These are phyloP conservation scores for Mortierella sp. DNA, from an alignment of 371 early-diverging fungal species.

Conservation along the genomic window DNA sequence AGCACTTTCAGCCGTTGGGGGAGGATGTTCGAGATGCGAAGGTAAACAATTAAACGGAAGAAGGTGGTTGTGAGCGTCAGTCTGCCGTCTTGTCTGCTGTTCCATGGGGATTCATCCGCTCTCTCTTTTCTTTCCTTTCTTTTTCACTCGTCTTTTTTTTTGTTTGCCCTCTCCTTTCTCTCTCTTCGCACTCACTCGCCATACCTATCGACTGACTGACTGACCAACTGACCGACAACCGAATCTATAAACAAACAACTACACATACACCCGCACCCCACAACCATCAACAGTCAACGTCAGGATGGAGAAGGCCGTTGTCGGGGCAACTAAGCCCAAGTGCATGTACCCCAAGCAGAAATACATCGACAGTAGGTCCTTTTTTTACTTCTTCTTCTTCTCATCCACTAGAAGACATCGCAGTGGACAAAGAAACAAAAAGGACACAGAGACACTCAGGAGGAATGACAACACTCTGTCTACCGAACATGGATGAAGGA, in stretches of 20 bases:
- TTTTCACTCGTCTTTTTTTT: not conserved
- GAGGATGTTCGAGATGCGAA: not conserved
- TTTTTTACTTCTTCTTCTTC: constrained; percentile 49
- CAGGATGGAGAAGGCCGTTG: constrained; percentile 81
- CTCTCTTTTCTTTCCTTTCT: not conserved
- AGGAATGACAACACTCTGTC: not conserved
- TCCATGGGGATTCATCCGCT: constrained; percentile 1
- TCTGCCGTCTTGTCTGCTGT: not conserved
- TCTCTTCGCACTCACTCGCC: not conserved
- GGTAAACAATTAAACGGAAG: not conserved
- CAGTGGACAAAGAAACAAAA: not conserved
- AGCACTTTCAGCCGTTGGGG: not conserved
- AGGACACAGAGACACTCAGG: not conserved
- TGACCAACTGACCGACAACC: not conserved
- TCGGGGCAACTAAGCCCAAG: constrained; percentile 85
- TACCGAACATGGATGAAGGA: not conserved
- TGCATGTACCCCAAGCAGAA: constrained; percentile 87
- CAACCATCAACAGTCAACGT: not conserved
- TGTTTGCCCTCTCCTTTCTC: not conserved
- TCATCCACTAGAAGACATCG: not conserved
- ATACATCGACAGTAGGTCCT: constrained; percentile 82
- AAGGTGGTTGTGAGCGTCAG: not conserved
- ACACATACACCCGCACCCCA: not conserved
- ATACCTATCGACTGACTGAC: not conserved
- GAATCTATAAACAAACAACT: not conserved